Base-by-base conservation (phyloP, 352 stramenopile genomes). In the Phytophthora citricola region DNA sequence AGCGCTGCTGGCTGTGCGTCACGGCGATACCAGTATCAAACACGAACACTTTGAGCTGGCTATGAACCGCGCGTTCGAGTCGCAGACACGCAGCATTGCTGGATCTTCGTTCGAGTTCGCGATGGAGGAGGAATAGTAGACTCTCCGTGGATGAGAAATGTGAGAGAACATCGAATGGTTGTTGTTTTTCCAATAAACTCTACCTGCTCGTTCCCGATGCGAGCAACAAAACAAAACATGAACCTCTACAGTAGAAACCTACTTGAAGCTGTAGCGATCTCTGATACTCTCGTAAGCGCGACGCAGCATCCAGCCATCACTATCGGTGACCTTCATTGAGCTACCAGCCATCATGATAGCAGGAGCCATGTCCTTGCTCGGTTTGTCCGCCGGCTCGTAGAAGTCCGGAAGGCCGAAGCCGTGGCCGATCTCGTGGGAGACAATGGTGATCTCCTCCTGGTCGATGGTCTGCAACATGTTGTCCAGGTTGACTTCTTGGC, bases 1-100 rank as follows among this genome's bases (percentile, higher is more conserved):
- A 6, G 87, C 87, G 50, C 73, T 95, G 48, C 54, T 94, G 26
- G 87, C 87, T 20, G 86, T 94, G 50, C 83, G 85, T 27, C 75
- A 92, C 39, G 83, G 78, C 9, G 80, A 91, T 44, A 83, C 64
- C 26, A 81, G 41, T 8, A 84, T 95, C 44, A 78, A 87, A 55
- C 77, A 88, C 29, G 51, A 50, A 15, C 87, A 95, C 53, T 92
- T 95, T 53, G 76, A 93, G 38, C 69, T 91, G 9, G 87, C 87
- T 4, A 91, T 94, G 79, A 82, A 69, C 5, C 85, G 87, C 8
- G 80, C 85, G 10, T 86, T 89, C 41, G 80, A 91, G 31, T 78
- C 84, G 10, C 65, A 83, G 60, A 73, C 63, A 49, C 87, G 81
- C 63, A 87, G 71, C 41, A 75, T 92, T 29, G 78, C 81, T 6